These are phyloP conservation scores for Erigeron canadensis DNA, from an alignment of 129 eudicot species.

Conservation along the genomic window DNA sequence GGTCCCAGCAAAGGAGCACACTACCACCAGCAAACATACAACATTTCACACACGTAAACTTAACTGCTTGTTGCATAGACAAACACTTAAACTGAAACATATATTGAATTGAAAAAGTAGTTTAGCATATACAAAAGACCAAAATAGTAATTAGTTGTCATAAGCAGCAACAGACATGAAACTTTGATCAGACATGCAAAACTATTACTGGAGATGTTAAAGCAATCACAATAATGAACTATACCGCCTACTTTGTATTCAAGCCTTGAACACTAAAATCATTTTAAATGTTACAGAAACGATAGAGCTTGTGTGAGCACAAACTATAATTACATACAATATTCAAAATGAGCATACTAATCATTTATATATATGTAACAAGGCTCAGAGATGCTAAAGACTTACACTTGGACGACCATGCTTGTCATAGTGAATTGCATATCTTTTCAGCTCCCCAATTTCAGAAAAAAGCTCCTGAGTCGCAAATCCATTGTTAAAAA, in stretches of 20 bases:
- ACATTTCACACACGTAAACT: not conserved
- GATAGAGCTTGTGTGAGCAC: not conserved
- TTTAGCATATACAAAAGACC: not conserved
- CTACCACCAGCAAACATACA: too few relatives aligned
- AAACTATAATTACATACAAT: not conserved
- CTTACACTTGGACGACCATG: conserved; percentile 91
- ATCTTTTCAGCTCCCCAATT: conserved; percentile 87
- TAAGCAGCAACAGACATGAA: not conserved
- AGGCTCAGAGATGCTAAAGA: conserved; percentile 6
- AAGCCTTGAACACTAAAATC: not conserved
- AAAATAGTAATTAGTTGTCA: not conserved
- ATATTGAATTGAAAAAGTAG: not conserved
- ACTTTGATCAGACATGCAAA: not conserved
- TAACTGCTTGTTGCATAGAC: not conserved
- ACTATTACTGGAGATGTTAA: not conserved
- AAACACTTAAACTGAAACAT: too few relatives aligned
- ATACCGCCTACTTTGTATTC: too few relatives aligned
- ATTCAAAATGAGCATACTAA: not conserved
- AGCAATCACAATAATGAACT: not conserved
- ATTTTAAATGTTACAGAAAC: not conserved
- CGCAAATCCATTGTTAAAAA: conserved; percentile 36
- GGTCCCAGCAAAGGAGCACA: too few relatives aligned
- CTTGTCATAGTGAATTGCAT: conserved; percentile 83
- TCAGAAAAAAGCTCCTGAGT: conserved; percentile 89
- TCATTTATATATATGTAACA: not conserved